Conservation (phyloP, 441 rosid species). For the Syzygium syzygioides region DNA sequence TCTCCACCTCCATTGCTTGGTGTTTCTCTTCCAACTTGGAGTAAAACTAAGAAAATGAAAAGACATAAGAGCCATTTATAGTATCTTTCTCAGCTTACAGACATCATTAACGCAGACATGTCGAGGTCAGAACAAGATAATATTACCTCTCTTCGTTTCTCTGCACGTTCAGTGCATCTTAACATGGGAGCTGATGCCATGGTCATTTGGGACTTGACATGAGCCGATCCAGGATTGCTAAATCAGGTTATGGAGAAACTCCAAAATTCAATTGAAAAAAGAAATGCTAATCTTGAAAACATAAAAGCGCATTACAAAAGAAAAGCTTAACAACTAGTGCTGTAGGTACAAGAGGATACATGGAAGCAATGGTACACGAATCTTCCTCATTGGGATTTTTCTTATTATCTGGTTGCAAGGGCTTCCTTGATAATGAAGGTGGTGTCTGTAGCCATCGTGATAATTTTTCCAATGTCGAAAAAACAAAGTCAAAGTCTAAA, state of each 20-base stretch:
- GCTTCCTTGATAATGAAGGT: constrained; percentile 50
- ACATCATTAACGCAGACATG: background rate
- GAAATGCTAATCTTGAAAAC: background rate
- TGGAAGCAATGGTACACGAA: constrained; percentile 60
- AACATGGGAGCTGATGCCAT: constrained; percentile 58
- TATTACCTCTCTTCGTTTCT: constrained; percentile 79
- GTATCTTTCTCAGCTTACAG: background rate
- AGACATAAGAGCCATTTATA: background rate
- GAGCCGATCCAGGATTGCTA: constrained; percentile 49
- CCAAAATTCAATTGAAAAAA: background rate
- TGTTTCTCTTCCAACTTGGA: constrained; percentile 89
- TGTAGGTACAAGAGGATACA: constrained; percentile 36
- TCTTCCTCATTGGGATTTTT: constrained; percentile 91
- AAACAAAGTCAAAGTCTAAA: background rate
- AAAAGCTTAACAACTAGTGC: background rate
- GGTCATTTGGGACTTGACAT: constrained; percentile 34
- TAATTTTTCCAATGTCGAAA: background rate
- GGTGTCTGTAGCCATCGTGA: constrained; percentile 21
- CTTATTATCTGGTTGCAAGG: constrained; percentile 82
- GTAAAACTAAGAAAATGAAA: constrained; percentile 51
- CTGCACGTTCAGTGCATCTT: constrained; percentile 77
- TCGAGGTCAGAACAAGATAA: background rate
- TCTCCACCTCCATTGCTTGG: constrained; percentile 88
- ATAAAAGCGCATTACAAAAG: background rate
- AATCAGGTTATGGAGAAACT: constrained; percentile 24